Base-by-base conservation (phyloP, 2,329 filamentous ascomycete genomes). In the Claviceps sp. region DNA sequence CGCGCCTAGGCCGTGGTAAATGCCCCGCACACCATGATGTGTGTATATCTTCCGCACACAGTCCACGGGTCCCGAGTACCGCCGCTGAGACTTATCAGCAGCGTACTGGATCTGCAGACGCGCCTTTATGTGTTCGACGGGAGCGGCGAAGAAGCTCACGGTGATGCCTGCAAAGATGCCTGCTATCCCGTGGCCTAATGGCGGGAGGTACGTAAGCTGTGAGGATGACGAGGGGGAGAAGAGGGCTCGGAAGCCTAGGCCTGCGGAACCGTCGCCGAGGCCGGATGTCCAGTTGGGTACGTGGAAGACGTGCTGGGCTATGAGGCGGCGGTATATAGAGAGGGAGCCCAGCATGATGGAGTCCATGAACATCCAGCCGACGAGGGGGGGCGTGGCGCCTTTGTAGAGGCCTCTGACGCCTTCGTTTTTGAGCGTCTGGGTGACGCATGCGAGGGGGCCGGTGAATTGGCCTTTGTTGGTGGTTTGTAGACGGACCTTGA, bases 321-420 rank as follows among this genome's bases (percentile, higher is more conserved):
- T 73, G 46, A 96, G 68, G 47, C 87, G 84, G 40, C 91, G 86
- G 72, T 97, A 97, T 48, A 95, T 78, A 24, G 87, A 95, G 58
- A 98, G 74, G 17, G 87, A 94, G 43, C 93, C 93, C 38, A 97
- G 78, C 90, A 97, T 95, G 54, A 84, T 66, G 43, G 73, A 78
- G 72, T 98, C 93, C 91, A 97, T 97, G 63, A 94, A 88, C 86
- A 97, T 95, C 93, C 93, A 97, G 60, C 93, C 93, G 50, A 96
- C 81, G 48, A 97, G 74, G 50, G 93, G 93, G 52, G 91, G 91
- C 30, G 87, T 88, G 11, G 89, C 89, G 61, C 91, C 90, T 72
- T 97, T 98, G 77, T 97, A 98, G 43, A 98, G 74, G 3, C 89
- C 93, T 49, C 76, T 70, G 47, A 94, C 70, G 47, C 91, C 91